Evolutionary conservation across 2,329 filamentous ascomycete genomes (phyloP), one percentile per base, ranked within the genome.

Genomic region (Fusarium sp.): DNA sequence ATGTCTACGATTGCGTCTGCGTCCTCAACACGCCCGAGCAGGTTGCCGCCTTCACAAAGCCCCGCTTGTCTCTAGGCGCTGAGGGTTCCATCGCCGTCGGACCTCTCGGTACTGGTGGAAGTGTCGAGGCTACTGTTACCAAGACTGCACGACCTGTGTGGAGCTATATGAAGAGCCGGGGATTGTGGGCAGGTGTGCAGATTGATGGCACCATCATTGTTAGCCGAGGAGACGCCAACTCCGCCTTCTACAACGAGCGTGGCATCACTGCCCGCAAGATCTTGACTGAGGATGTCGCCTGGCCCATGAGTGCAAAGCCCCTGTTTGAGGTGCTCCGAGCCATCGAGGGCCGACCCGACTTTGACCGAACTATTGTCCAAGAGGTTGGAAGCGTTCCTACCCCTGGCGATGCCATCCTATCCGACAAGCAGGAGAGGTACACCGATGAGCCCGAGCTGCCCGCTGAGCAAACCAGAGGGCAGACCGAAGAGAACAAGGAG

Each of bases 191-290:
- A 1, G 93, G 93, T 14, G 88, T 95, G 0, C 92, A 94, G 73
- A 86, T 95, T n/a, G 93, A 96, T 74, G 94, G 94, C 3, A 95
- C 93, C 0, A 87, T 96, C 20, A 86, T 96, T 46, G 91, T 95
- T 59, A 92, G 94, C 77, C 88, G 94, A 24, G 89, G 87, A 0
- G 94, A 95, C 74, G 94, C 94, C 78, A 96, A 96, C 78, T 91
- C 93, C 69, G 87, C 89, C 11, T 96, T 96, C 75, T 96, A 95
- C 79, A 89, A 90, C 17, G 87, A 94, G 70, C 78, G 78, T 14
- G 77, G 78, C n/a, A 84, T 85, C 53, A 76, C 80, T 0, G 80
- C 82, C 7, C 73, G 79, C 61, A 79, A 73, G 64, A 85, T 85
- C 49, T 67, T 85, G 3, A 70, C 71, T 33, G 81, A 78, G 5